Percentiles rank a stretch among this genome's conserved stretches.
These are phyloP conservation scores for Anisodus acutangulus DNA, from an alignment of 257 asterid species.

Conservation along the genomic window DNA sequence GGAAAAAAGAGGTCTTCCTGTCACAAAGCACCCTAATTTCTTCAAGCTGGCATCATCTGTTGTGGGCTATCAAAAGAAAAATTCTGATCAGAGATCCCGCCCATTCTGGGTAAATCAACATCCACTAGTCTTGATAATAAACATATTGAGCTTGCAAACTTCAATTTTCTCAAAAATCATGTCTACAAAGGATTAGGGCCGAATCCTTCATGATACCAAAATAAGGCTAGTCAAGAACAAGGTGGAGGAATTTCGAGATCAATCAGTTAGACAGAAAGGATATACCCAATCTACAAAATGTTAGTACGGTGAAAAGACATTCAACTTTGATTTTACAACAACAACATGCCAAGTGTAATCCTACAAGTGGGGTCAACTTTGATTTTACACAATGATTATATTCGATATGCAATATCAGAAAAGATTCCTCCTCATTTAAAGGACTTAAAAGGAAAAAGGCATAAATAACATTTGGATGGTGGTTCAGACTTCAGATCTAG, in stretches of 20 bases:
- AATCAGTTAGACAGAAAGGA: conserved; percentile 3
- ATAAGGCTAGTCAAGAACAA: conserved; percentile 25
- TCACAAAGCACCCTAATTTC: conserved; percentile 25
- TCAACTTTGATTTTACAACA: neutral
- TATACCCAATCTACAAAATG: neutral
- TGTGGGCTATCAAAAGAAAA: conserved; percentile 45
- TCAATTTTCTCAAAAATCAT: neutral
- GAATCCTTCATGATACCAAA: conserved; percentile 10
- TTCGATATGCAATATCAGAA: neutral
- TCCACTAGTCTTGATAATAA: conserved; percentile 20
- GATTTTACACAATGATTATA: conserved; percentile 22
- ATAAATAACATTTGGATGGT: neutral
- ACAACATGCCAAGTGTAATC: no score
- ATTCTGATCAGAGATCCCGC: conserved; percentile 32
- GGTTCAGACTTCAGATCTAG: conserved; percentile 10
- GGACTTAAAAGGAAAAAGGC: neutral
- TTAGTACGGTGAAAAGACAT: conserved; percentile 4
- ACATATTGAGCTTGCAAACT: neutral
- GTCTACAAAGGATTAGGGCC: neutral
- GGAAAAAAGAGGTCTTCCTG: conserved; percentile 35
- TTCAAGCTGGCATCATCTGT: conserved; percentile 41
- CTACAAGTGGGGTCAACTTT: no score
- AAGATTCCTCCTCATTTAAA: neutral
- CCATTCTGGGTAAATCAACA: conserved; percentile 17
- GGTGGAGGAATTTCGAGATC: conserved; percentile 24